These are phyloP conservation scores for Ceratonia siliqua DNA, from an alignment of 306 rosid species.

Conservation along the genomic window DNA sequence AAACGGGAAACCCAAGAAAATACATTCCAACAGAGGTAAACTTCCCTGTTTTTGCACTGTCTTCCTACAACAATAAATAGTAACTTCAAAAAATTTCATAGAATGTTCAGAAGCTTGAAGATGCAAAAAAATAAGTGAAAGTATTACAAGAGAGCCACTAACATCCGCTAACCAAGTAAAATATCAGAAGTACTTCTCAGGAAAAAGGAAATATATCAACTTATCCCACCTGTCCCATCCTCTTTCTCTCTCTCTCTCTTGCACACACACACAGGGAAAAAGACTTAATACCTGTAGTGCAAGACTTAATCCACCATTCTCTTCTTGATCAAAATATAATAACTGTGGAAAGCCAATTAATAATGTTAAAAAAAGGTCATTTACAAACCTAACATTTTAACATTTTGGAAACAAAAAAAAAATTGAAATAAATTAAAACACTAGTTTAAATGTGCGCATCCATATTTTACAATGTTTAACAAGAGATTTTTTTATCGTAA, in stretches of 20 bases:
- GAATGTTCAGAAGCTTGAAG: slow-evolving; percentile 15
- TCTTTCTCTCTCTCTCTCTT: neutral
- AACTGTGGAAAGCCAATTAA: slow-evolving; percentile 50
- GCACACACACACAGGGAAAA: slow-evolving; percentile 15
- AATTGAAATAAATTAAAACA: too few relatives aligned
- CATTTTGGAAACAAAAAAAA: too few relatives aligned
- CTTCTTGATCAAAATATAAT: slow-evolving; percentile 86
- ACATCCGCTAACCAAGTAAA: neutral
- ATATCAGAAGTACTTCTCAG: slow-evolving; percentile 11
- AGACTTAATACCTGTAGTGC: slow-evolving; percentile 76
- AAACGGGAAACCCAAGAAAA: slow-evolving; percentile 96
- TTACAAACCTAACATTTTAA: neutral
- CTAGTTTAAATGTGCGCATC: too few relatives aligned
- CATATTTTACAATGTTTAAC: too few relatives aligned
- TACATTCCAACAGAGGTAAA: slow-evolving; percentile 93
- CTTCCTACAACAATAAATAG: slow-evolving; percentile 69
- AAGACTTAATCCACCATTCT: slow-evolving; percentile 81
- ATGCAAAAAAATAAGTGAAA: neutral
- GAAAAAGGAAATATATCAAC: neutral
- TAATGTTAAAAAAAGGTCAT: neutral
- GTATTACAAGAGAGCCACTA: neutral
- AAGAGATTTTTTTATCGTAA: too few relatives aligned
- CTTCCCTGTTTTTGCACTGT: slow-evolving; percentile 82
- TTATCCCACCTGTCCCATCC: neutral
- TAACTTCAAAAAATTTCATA: slow-evolving; percentile 23